Conservation (phyloP, 1,284 basidiomycete genomes). For the Irpex lacteus region DNA sequence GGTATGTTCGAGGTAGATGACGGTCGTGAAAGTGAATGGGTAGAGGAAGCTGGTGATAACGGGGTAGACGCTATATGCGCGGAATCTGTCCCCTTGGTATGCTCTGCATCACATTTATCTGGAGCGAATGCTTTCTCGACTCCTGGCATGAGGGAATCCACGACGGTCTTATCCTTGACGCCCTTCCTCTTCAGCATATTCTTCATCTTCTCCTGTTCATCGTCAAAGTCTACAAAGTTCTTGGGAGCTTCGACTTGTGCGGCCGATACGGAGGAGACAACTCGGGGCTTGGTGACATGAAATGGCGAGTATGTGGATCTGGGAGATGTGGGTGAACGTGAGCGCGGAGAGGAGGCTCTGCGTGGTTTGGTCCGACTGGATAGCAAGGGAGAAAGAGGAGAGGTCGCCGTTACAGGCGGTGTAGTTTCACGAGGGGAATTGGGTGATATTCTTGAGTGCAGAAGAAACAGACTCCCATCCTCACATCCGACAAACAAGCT, state of each 20-base stretch:
- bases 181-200: constrained; percentile 57
- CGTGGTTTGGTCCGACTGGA: constrained; percentile 22
- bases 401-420: neutral
- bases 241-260: constrained; percentile 71
- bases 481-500: constrained; percentile 30
- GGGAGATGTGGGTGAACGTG: constrained; percentile 31
- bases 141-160: constrained; percentile 29
- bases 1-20: constrained; percentile 2
- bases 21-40: constrained; percentile 7
- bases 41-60: constrained; percentile 10
- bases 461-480: constrained; percentile 35
- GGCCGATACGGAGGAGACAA: constrained; percentile 64
- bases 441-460: constrained; percentile 15
- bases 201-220: constrained; percentile 71
- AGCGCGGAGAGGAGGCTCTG: constrained; percentile 28
- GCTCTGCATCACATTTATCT: constrained; percentile 3
- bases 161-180: constrained; percentile 38
- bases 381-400: constrained; percentile 17
- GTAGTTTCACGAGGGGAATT: neutral
- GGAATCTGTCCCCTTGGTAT: neutral
- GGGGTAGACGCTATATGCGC: neutral
- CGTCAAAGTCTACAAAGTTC: constrained; percentile 75
- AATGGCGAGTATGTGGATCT: constrained; percentile 28
- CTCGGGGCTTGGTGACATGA: constrained; percentile 44
- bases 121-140: constrained; percentile 16